Percentiles rank a stretch among this genome's conserved stretches.
Conservation (phyloP, 306 rosid species). For the Acacia melanoxylon region DNA sequence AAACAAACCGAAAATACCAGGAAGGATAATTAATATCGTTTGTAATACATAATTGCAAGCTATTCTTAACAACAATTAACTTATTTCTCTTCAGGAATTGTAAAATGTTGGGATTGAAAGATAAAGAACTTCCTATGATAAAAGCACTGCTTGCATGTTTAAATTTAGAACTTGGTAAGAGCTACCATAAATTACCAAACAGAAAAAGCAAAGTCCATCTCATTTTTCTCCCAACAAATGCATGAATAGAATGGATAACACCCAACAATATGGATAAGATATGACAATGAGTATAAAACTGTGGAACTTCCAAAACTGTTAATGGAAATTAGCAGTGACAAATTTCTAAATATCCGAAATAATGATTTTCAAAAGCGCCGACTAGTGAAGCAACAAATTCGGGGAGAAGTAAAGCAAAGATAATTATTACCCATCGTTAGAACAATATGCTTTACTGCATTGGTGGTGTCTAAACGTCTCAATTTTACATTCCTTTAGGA, state of each 20-base stretch:
- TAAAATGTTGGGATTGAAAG: slow-evolving; percentile 22
- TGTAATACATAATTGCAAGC: slow-evolving; percentile 1
- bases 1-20: slow-evolving; percentile 3
- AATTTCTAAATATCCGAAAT: too few relatives aligned
- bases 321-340: slow-evolving; percentile 19
- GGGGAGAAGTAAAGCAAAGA: too few relatives aligned
- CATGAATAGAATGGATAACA: slow-evolving; percentile 23
- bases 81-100: slow-evolving; percentile 1
- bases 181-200: slow-evolving; percentile 28
- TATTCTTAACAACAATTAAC: not conserved
- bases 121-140: slow-evolving; percentile 5
- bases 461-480: slow-evolving; percentile 24
- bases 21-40: slow-evolving; percentile 14
- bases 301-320: slow-evolving; percentile 5
- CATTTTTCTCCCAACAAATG: not conserved
- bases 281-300: slow-evolving; percentile 22
- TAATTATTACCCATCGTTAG: too few relatives aligned
- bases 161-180: slow-evolving; percentile 18
- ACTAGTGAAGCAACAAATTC: too few relatives aligned
- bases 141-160: slow-evolving; percentile 14
- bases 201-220: slow-evolving; percentile 9
- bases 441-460: slow-evolving; percentile 25
- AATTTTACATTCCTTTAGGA: slow-evolving; percentile 27
- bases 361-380: too few relatives aligned
- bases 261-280: slow-evolving; percentile 25